These are phyloP conservation scores for Tricholoma furcatifolium DNA, from an alignment of 768 basidiomycete genomes.

Conservation along the genomic window DNA sequence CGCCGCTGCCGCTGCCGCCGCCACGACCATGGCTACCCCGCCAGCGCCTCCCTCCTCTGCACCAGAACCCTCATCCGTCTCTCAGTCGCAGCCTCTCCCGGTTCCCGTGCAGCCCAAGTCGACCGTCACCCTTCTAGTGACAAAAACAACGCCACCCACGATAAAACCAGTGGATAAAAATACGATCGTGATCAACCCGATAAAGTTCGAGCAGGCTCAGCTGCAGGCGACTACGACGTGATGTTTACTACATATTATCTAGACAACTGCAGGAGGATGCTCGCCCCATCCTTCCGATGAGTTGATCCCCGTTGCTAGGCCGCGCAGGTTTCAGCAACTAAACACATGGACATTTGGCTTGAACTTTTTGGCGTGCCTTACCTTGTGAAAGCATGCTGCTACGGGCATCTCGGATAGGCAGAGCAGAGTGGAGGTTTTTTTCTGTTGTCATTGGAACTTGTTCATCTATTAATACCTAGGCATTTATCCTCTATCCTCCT, in stretches of 20 bases:
- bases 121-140: conserved; percentile 8
- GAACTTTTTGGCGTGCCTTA: not conserved
- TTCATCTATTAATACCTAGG: too few species aligned
- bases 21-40: not conserved
- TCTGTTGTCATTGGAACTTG: not conserved
- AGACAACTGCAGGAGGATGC: too few species aligned
- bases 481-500: too few species aligned
- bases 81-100: not conserved
- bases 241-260: too few species aligned
- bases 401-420: not conserved
- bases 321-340: too few species aligned
- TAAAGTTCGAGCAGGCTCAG: conserved; percentile 11
- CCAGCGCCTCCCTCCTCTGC: not conserved
- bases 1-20: not conserved
- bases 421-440: not conserved
- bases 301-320: too few species aligned
- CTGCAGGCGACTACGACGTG: conserved; percentile 1
- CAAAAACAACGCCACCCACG: conserved; percentile 7
- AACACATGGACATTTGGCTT: not conserved
- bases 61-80: too few species aligned
- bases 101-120: not conserved
- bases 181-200: conserved; percentile 17
- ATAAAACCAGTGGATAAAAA: conserved; percentile 1
- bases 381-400: not conserved
- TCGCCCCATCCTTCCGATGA: not conserved